Base-by-base conservation (phyloP, 2,329 filamentous ascomycete species). In the Aschersonia sp. region DNA sequence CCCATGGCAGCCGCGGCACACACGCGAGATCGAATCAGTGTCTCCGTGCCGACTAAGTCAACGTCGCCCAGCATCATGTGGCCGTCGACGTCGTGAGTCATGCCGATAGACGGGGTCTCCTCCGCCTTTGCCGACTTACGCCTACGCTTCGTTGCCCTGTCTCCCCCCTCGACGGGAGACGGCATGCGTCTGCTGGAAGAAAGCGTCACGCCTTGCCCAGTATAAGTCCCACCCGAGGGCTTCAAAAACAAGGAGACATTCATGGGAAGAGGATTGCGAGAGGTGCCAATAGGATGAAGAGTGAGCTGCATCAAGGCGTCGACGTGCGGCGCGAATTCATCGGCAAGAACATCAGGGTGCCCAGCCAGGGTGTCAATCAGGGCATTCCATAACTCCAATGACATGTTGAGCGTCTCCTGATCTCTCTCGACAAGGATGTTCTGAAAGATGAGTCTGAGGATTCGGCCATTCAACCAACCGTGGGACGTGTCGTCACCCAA, bases 41-140 rank as follows among this genome's bases (percentile, higher is more conserved):
- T 82, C 51, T 98, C 92, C 57, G 85, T 78, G 33, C 92, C 89
- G 30, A 98, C 89, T 42, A 98, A 73, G 59, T 98, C 94, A 44
- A 97, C 83, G 58, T 98, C 94, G 46, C 94, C 92, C 60, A 90
- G 86, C 71, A 98, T 88, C 83, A 98, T 96, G 55, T 94, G 89
- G 8, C 89, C 92, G 62, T 98, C 92, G 14, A 98, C 87, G 62
- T 98, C 95, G 64, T 98, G 92, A 1, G 84, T 78, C n/a, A 84
- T 70, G n/a, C 69, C 76, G 4, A 75, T 67, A 1, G 76, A 68
- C 1, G 76, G 68, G 7, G 75, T 66, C 31, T 89, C 83, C 47
- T 92, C 86, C 22, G 77, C 68, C 68, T 94, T 94, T n/a, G 85
- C 81, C 0, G 85, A 85, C 63, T 88, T 94, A 51, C 88, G 81